Conservation (phyloP, 2,329 filamentous ascomycete genomes). For the Aspergillus quadrilineatus region DNA sequence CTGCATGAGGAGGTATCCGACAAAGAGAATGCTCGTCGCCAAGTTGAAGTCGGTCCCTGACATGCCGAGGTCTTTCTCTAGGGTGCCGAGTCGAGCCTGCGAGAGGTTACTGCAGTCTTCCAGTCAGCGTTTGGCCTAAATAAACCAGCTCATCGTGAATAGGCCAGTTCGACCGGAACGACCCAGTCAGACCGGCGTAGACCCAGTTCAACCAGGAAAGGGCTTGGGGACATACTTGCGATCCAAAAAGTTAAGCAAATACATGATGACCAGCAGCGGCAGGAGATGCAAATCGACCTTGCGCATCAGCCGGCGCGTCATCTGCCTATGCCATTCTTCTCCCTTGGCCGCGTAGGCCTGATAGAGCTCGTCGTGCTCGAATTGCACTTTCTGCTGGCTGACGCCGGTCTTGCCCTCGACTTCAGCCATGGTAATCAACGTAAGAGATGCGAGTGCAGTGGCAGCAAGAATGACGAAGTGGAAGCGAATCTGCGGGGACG, state of each 20-base stretch:
- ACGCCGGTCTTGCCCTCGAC: conserved; percentile 7
- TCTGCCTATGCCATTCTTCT: conserved; percentile 28
- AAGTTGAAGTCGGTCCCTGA: conserved; percentile 58
- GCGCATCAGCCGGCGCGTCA: conserved; percentile 25
- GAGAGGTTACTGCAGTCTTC: conserved; percentile 46
- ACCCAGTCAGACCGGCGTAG: no score
- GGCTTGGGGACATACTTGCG: conserved; percentile 24
- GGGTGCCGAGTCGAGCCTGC: conserved; percentile 54
- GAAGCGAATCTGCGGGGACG: neutral
- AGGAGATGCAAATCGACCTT: conserved; percentile 32
- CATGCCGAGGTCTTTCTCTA: conserved; percentile 57
- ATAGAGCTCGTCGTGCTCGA: conserved; percentile 28
- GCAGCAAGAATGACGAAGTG: neutral
- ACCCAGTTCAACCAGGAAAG: no score
- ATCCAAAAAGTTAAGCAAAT: conserved; percentile 34
- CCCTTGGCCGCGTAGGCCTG: conserved; percentile 27
- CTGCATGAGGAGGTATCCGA: conserved; percentile 62
- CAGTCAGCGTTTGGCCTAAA: no score
- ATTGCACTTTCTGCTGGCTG: neutral
- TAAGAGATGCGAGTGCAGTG: neutral
- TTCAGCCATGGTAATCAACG: neutral
- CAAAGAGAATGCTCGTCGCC: conserved; percentile 56
- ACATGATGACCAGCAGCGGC: conserved; percentile 33
- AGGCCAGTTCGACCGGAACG: no score
- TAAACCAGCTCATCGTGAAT: no score